Evolutionary conservation across 768 basidiomycete species (phyloP).

Genomic region (Brasilioporus rufonigricans): DNA sequence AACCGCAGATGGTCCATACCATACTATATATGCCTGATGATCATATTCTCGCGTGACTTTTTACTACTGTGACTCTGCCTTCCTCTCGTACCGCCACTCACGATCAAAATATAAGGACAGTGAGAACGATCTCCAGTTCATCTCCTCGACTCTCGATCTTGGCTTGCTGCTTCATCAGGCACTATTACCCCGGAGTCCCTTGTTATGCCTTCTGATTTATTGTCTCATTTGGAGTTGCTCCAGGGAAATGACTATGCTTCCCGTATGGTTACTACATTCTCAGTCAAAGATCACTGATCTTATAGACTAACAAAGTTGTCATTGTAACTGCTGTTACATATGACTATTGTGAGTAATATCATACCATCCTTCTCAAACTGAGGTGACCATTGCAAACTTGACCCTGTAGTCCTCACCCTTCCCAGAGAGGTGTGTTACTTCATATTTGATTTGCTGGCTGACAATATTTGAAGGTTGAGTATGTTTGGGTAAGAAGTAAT

Average conservation of each 20-base stretch:
- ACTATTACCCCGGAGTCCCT: neutral
- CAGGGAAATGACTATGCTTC: neutral
- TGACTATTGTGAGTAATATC: constrained; percentile 2
- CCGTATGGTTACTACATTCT: neutral
- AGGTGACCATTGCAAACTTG: neutral
- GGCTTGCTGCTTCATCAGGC: neutral
- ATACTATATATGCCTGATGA: neutral
- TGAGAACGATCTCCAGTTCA: too few species aligned
- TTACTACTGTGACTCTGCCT: neutral
- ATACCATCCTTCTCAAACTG: neutral
- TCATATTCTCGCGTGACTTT: neutral
- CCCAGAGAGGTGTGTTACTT: neutral
- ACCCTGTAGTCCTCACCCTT: neutral
- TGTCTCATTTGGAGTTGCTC: neutral
- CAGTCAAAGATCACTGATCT: neutral
- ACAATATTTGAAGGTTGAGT: neutral
- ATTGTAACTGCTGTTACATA: neutral
- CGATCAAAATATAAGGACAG: too few species aligned
- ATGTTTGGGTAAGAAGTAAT: neutral
- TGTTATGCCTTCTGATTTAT: neutral
- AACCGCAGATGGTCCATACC: neutral
- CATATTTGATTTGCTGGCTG: neutral
- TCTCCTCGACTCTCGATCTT: neutral
- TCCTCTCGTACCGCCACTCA: neutral
- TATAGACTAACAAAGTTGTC: neutral